Evolutionary conservation across 2,329 filamentous ascomycete genomes (phyloP).

Genomic region (Beauveria australis): DNA sequence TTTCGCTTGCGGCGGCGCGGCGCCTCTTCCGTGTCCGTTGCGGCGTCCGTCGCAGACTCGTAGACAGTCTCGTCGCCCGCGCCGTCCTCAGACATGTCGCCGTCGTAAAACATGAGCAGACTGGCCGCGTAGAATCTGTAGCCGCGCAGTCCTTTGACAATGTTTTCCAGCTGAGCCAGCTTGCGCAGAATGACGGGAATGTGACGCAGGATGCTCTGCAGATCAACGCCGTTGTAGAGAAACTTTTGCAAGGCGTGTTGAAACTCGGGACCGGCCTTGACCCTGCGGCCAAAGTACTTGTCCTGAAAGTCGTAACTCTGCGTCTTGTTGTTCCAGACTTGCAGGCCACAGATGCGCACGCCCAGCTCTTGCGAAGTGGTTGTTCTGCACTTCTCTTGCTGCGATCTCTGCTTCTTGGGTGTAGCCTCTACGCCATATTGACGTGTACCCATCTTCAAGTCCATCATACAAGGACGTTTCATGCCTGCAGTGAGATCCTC

Average conservation of each 20-base stretch:
- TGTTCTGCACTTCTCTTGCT: constrained; percentile 82
- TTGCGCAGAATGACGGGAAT: constrained; percentile 84
- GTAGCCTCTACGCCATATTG: constrained; percentile 92
- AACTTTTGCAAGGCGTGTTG: constrained; percentile 82
- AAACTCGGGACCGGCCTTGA: constrained; percentile 84
- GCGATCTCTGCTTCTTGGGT: constrained; percentile 87
- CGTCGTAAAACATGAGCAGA: constrained; percentile 91
- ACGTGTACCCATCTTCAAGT: constrained; percentile 96
- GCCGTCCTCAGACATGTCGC: constrained; percentile 51
- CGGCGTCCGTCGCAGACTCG: constrained; percentile 50
- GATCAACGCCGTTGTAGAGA: constrained; percentile 80
- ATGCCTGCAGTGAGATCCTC: constrained; percentile 96
- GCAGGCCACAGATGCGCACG: constrained; percentile 89
- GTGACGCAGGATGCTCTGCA: constrained; percentile 71
- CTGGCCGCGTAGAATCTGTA: constrained; percentile 96
- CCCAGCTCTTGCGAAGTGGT: constrained; percentile 90
- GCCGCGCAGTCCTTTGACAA: constrained; percentile 68
- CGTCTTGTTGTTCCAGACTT: constrained; percentile 83
- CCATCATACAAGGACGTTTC: constrained; percentile 92
- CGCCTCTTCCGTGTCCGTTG: constrained; percentile 50
- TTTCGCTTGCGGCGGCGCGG: constrained; percentile 39
- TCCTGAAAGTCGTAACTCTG: constrained; percentile 91
- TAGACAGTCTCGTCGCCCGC: constrained; percentile 41
- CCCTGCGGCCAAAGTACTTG: constrained; percentile 88
- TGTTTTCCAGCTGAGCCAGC: constrained; percentile 71